Evolutionary conservation across 768 basidiomycete genomes (phyloP).

Genomic region (Stropharia rugosoannulata): DNA sequence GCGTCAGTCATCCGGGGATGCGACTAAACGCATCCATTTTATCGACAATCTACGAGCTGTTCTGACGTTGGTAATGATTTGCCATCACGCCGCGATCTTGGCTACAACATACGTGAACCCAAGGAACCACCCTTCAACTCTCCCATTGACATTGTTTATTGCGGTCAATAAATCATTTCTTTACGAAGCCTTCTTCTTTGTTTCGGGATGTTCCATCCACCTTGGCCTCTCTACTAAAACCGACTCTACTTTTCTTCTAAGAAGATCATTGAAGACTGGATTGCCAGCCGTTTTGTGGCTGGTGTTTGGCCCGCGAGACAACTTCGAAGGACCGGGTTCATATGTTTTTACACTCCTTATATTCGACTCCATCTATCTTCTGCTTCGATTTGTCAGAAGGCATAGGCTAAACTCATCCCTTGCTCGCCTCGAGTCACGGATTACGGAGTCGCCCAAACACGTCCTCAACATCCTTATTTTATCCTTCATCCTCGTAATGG

Average conservation of each 20-base stretch:
- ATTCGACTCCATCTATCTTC: conserved; percentile 11
- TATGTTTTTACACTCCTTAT: conserved; percentile 16
- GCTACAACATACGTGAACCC: conserved; percentile 2
- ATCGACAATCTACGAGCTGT: conserved; percentile 24
- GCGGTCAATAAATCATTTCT: conserved; percentile 17
- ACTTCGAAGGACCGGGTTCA: conserved; percentile 16
- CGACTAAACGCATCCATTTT: conserved; percentile 11
- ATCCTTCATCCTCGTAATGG: conserved; percentile 10
- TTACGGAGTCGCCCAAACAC: conserved; percentile 1
- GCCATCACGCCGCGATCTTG: conserved; percentile 19
- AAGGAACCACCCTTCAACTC: background rate
- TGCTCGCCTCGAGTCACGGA: background rate
- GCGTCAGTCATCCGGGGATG: background rate
- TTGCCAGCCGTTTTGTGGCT: conserved; percentile 19
- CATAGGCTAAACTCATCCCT: background rate
- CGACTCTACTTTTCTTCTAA: conserved; percentile 8
- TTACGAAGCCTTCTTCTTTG: conserved; percentile 24
- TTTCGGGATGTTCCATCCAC: conserved; percentile 22
- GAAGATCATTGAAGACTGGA: conserved; percentile 12
- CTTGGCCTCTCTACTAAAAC: conserved; percentile 12
- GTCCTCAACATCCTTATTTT: background rate
- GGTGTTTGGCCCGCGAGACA: background rate
- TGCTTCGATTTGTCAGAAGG: conserved; percentile 9
- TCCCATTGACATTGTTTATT: conserved; percentile 9
- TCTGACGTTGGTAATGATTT: conserved; percentile 19